Percentiles rank a stretch among this genome's conserved stretches.
Evolutionary conservation across 176 grass and related monocot species (phyloP).

Genomic region (Carex kokanica): DNA sequence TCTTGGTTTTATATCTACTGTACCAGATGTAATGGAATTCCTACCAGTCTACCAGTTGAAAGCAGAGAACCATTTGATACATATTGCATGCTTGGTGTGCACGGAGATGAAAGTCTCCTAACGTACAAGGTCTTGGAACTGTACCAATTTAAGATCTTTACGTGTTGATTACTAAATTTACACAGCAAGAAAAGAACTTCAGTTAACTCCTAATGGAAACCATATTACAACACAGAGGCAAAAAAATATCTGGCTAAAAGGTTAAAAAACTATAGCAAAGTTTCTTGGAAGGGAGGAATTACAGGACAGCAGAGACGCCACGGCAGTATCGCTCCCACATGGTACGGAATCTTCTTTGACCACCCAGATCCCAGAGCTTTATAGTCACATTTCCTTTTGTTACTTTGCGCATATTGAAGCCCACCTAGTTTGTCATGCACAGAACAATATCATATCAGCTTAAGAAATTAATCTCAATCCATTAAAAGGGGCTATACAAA

Average conservation of each 20-base stretch:
- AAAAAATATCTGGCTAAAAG: neutral
- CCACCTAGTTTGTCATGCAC: slow-evolving; percentile 54
- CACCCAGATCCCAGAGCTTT: slow-evolving; percentile 99
- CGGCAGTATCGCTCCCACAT: slow-evolving; percentile 99
- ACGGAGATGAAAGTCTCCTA: neutral
- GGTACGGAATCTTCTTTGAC: slow-evolving; percentile 87
- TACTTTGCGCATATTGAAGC: slow-evolving; percentile 99
- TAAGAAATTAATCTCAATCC: neutral
- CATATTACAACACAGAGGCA: neutral
- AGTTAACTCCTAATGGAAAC: neutral
- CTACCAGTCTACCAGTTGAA: neutral
- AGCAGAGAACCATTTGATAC: neutral
- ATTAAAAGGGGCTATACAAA: neutral
- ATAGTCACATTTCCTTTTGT: slow-evolving; percentile 99
- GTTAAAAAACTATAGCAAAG: neutral
- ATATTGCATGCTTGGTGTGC: neutral
- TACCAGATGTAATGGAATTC: neutral
- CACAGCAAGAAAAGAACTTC: neutral
- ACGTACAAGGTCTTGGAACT: neutral
- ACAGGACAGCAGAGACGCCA: slow-evolving; percentile 96
- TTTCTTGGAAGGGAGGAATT: slow-evolving; percentile 33
- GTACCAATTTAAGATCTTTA: neutral
- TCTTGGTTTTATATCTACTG: neutral
- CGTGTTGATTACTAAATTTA: neutral
- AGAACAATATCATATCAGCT: slow-evolving; percentile 20